Evolutionary conservation across 805 yeast species (phyloP).

Genomic region (Ogataea nakhonphanomensis): DNA sequence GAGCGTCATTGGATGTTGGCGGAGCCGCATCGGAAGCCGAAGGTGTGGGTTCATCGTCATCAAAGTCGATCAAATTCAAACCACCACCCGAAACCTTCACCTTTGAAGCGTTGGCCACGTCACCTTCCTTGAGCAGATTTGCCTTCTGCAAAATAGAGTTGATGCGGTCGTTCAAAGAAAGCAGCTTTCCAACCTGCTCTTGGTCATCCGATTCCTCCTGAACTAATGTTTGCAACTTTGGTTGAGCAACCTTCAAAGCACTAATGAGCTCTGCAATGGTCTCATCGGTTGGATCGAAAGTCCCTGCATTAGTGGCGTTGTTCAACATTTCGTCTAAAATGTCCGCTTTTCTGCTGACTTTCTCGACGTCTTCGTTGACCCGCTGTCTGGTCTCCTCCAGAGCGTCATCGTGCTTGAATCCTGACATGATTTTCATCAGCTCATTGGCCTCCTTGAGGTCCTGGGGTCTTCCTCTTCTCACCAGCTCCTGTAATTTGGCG

Average conservation of each 20-base stretch:
- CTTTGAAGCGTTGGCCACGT: conserved; percentile 46
- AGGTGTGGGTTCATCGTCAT: conserved; percentile 44
- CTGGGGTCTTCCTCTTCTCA: conserved; percentile 92
- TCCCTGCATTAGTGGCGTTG: conserved; percentile 41
- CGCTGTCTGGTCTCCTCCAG: conserved; percentile 70
- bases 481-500: conserved; percentile 92
- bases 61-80: conserved; percentile 67
- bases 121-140: conserved; percentile 62
- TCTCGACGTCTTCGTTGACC: conserved; percentile 78
- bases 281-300: conserved; percentile 51
- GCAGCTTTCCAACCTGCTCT: conserved; percentile 57
- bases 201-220: conserved; percentile 75
- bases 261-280: conserved; percentile 75
- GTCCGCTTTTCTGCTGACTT: conserved; percentile 80
- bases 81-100: conserved; percentile 32
- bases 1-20: conserved; percentile 40
- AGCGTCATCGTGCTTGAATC: conserved; percentile 81
- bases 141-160: conserved; percentile 67
- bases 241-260: conserved; percentile 78
- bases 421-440: conserved; percentile 97
- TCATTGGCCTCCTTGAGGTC: conserved; percentile 96
- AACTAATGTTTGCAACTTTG: conserved; percentile 79
- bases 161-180: conserved; percentile 71
- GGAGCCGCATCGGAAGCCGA: conserved; percentile 24
- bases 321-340: conserved; percentile 82